A percentile compares a stretch with the other conserved stretches of the same genome.
Evolutionary conservation across 2,329 filamentous ascomycete genomes (phyloP).

Genomic region (Ophiostoma ulmi): DNA sequence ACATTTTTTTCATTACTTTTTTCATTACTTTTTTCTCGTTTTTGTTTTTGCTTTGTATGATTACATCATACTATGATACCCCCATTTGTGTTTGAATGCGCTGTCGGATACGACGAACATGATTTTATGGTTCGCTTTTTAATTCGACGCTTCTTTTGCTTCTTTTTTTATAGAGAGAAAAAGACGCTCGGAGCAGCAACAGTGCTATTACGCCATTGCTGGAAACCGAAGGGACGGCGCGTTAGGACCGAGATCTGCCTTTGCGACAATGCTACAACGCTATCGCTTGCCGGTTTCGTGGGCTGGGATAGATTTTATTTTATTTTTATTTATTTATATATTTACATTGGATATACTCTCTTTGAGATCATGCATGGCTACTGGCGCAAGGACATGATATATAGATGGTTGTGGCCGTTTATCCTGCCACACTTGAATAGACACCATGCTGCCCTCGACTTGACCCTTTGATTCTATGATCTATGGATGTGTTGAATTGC

Average conservation of each 20-base stretch:
- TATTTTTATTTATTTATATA: not conserved
- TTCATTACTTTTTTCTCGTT: slow-evolving; percentile 25
- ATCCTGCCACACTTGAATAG: too few relatives aligned
- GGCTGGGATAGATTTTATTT: slow-evolving; percentile 21
- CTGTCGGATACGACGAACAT: slow-evolving; percentile 35
- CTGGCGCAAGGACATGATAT: too few relatives aligned
- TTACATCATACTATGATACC: slow-evolving; percentile 46
- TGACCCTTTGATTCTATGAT: too few relatives aligned
- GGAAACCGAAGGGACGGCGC: slow-evolving; percentile 37
- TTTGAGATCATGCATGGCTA: not conserved
- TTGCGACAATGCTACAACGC: slow-evolving; percentile 29
- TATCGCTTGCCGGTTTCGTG: slow-evolving; percentile 29
- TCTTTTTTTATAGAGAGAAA: not conserved
- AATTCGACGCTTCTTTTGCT: not conserved
- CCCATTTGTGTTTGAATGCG: slow-evolving; percentile 50
- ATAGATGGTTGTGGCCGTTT: too few relatives aligned
- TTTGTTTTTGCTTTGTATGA: slow-evolving; percentile 28
- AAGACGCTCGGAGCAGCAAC: slow-evolving; percentile 45
- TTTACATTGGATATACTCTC: not conserved
- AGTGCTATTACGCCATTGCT: slow-evolving; percentile 53
- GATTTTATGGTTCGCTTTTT: slow-evolving; percentile 23
- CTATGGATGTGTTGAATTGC: not conserved
- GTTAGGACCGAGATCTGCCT: slow-evolving; percentile 32
- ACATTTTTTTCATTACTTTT: slow-evolving; percentile 25
- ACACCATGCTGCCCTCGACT: too few relatives aligned